Conservation (phyloP, 2,329 filamentous ascomycete genomes). For the Fusarium cyanostomum region DNA sequence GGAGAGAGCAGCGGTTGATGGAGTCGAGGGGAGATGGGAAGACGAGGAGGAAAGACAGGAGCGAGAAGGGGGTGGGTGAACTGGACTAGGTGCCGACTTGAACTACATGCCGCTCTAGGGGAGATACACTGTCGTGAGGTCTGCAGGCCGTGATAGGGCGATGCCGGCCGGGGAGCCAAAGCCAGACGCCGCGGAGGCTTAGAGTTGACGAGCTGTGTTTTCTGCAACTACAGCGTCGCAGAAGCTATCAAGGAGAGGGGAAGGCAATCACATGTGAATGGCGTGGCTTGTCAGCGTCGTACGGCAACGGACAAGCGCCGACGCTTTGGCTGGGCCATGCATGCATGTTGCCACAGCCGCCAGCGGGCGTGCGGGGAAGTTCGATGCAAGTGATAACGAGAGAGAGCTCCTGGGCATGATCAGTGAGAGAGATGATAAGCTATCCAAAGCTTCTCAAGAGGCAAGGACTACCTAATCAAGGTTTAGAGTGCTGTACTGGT, state of each 20-base stretch:
- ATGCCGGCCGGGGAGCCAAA: constrained; percentile 21
- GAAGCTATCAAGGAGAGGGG: neutral
- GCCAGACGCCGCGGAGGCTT: constrained; percentile 21
- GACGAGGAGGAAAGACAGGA: neutral
- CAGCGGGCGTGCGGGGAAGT: constrained; percentile 26
- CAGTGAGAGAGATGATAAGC: constrained; percentile 3
- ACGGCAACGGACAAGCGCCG: constrained; percentile 20
- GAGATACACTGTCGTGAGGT: constrained; percentile 13
- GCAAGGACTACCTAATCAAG: too few species aligned
- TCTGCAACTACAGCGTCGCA: too few species aligned
- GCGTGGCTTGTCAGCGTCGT: constrained; percentile 18
- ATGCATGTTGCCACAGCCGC: constrained; percentile 8
- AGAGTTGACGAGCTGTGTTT: neutral
- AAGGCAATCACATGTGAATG: constrained; percentile 40
- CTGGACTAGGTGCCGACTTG: constrained; percentile 4
- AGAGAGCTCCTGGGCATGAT: neutral
- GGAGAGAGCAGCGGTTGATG: neutral
- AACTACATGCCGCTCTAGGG: constrained; percentile 22
- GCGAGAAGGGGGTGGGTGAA: constrained; percentile 10
- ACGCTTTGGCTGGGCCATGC: neutral
- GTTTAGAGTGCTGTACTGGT: too few species aligned
- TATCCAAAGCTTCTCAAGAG: too few species aligned
- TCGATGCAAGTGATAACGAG: constrained; percentile 25
- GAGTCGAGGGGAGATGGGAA: neutral
- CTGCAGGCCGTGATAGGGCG: constrained; percentile 23